Evolutionary conservation across 768 basidiomycete genomes (phyloP).

Genomic region (Hygrophorus russula): DNA sequence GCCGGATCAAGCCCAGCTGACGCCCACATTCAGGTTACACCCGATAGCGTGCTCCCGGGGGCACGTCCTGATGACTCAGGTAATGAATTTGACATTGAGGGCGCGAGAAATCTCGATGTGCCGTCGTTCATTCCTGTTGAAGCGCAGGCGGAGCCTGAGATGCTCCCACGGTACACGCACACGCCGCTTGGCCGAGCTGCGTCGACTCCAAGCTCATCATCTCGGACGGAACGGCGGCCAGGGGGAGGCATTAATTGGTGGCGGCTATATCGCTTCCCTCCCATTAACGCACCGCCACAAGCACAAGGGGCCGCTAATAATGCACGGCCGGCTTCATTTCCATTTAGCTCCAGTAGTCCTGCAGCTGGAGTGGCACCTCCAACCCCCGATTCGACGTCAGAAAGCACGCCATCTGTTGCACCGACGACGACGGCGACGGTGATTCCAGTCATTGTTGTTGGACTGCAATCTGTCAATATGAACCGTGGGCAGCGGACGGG

Average conservation of each 20-base stretch:
- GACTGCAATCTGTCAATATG: conserved; percentile 62
- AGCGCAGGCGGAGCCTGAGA: not conserved
- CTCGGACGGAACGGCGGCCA: conserved; percentile 10
- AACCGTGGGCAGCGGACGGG: conserved; percentile 18
- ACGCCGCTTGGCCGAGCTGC: not conserved
- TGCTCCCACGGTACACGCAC: not conserved
- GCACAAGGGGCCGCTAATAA: conserved; percentile 5
- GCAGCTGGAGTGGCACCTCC: not conserved
- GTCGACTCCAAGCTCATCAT: not conserved
- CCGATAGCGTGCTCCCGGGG: no score
- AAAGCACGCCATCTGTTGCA: conserved; percentile 5
- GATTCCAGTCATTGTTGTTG: conserved; percentile 77
- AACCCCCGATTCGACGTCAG: not conserved
- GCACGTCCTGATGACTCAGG: conserved; percentile 13
- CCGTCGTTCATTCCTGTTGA: conserved; percentile 3
- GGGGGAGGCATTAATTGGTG: conserved; percentile 63
- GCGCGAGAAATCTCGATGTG: conserved; percentile 12
- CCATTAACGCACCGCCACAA: conserved; percentile 35
- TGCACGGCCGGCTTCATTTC: not conserved
- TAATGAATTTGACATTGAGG: conserved; percentile 22
- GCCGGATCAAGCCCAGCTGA: not conserved
- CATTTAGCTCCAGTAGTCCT: not conserved
- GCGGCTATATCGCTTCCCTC: conserved; percentile 74
- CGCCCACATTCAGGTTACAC: no score
- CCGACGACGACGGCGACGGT: conserved; percentile 30